Percentiles rank a stretch among this genome's conserved stretches.
Conservation (phyloP, 2,329 filamentous ascomycete species). For the Elsinoe perseae region DNA sequence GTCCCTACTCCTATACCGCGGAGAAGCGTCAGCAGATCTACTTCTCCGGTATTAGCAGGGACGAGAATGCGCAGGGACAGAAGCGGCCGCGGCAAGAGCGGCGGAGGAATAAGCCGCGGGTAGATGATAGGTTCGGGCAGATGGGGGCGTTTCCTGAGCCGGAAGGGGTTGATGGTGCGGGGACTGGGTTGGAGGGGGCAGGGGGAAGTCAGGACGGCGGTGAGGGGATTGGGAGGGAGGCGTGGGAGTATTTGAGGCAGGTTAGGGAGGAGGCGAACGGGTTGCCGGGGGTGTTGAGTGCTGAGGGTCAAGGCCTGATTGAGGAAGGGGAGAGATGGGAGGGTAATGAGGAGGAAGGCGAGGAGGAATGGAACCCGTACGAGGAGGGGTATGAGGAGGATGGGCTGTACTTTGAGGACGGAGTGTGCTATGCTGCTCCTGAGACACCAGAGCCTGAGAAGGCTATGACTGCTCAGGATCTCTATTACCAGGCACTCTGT, state of each 20-base stretch:
- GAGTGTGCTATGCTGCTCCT: constrained; percentile 64
- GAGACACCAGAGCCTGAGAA: constrained; percentile 23
- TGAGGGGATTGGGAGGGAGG: constrained; percentile 48
- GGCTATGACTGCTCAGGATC: constrained; percentile 45
- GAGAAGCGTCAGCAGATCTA: constrained; percentile 17
- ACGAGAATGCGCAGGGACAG: neutral
- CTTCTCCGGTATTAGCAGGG: constrained; percentile 12
- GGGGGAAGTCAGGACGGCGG: neutral
- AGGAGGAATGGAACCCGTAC: constrained; percentile 29
- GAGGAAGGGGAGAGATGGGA: neutral
- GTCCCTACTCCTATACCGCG: constrained; percentile 13
- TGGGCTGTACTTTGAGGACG: constrained; percentile 65
- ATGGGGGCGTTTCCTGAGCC: constrained; percentile 62
- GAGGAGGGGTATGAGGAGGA: constrained; percentile 47
- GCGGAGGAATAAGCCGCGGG: constrained; percentile 27
- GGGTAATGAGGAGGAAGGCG: constrained; percentile 32
- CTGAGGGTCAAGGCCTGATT: too few species aligned
- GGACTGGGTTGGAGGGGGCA: neutral
- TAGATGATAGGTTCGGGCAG: constrained; percentile 63
- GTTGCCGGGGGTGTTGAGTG: constrained; percentile 5
- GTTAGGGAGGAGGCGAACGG: constrained; percentile 52
- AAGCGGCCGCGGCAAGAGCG: constrained; percentile 20
- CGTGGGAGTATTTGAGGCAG: constrained; percentile 61
- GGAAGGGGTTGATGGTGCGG: neutral
- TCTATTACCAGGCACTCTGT: constrained; percentile 61